These are phyloP conservation scores for Chrysoporthe deuterocubensis DNA, from an alignment of 2,329 filamentous ascomycete species.

Conservation along the genomic window DNA sequence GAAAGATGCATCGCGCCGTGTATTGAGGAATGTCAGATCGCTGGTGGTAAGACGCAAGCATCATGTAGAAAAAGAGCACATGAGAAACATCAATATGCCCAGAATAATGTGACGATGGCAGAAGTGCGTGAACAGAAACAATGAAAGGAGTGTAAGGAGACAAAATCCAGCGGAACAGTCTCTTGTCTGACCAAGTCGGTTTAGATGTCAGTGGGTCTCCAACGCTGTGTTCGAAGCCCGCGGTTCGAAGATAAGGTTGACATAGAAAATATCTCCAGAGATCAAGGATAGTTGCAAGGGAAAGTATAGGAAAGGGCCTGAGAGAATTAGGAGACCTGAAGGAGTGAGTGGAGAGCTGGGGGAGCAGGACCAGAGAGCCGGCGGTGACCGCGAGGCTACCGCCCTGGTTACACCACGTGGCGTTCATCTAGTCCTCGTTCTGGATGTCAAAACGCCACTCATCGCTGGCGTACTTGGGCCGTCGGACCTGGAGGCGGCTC, in stretches of 20 bases:
- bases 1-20: slow-evolving; percentile 3
- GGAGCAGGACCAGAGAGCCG: neutral
- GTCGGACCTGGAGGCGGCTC: slow-evolving; percentile 7
- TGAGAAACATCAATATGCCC: neutral
- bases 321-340: neutral
- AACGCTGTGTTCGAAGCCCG: neutral
- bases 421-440: neutral
- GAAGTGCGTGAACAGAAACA: neutral
- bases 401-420: neutral
- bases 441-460: slow-evolving; percentile 26
- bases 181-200: slow-evolving; percentile 13
- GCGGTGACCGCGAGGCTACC: slow-evolving; percentile 8
- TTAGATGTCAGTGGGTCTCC: slow-evolving; percentile 8
- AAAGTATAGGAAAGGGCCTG: neutral
- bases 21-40: slow-evolving; percentile 4
- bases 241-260: slow-evolving; percentile 3
- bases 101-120: neutral
- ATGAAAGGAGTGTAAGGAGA: neutral
- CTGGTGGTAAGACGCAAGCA: neutral
- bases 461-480: slow-evolving; percentile 27
- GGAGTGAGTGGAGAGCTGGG: slow-evolving; percentile 13
- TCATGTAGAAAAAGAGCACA: slow-evolving; percentile 1
- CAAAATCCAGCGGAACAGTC: slow-evolving; percentile 17
- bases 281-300: neutral
- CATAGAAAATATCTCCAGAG: slow-evolving; percentile 5